Percentiles rank a stretch among this genome's conserved stretches.
Evolutionary conservation across 2,329 filamentous ascomycete genomes (phyloP).

Genomic region (Pestalotiopsis sp.): DNA sequence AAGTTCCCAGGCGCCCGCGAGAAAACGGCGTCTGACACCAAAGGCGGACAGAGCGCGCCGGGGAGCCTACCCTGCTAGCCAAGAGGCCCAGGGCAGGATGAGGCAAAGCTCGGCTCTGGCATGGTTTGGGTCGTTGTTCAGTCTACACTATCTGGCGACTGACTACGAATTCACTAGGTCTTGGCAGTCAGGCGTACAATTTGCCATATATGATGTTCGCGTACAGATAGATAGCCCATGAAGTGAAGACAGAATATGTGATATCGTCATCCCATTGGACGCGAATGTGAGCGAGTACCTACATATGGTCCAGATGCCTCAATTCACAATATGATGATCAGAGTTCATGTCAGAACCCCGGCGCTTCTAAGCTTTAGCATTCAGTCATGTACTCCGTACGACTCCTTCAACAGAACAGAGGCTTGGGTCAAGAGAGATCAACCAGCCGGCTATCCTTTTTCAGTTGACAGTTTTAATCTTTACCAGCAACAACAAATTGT

Average conservation of each 20-base stretch:
- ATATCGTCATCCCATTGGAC: neutral
- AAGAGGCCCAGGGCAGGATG: neutral
- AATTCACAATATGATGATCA: neutral
- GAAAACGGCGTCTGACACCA: neutral
- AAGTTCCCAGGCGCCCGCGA: neutral
- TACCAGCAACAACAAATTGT: no score
- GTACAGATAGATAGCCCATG: neutral
- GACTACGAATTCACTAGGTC: neutral
- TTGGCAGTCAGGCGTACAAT: neutral
- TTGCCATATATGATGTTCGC: neutral
- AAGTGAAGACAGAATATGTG: neutral
- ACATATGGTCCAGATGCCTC: neutral
- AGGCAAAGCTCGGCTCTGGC: slow-evolving; percentile 4
- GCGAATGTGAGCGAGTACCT: neutral
- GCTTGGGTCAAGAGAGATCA: no score
- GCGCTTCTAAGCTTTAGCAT: no score
- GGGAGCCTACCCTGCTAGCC: neutral
- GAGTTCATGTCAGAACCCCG: neutral
- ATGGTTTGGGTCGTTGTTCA: neutral
- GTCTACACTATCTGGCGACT: neutral
- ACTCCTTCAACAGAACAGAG: no score
- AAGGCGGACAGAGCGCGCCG: neutral
- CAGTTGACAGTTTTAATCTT: no score
- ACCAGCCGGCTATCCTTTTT: no score
- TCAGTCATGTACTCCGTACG: no score